These are phyloP conservation scores for Powellomyces hirtus DNA, from an alignment of 192 early-diverging fungal species.

Conservation along the genomic window DNA sequence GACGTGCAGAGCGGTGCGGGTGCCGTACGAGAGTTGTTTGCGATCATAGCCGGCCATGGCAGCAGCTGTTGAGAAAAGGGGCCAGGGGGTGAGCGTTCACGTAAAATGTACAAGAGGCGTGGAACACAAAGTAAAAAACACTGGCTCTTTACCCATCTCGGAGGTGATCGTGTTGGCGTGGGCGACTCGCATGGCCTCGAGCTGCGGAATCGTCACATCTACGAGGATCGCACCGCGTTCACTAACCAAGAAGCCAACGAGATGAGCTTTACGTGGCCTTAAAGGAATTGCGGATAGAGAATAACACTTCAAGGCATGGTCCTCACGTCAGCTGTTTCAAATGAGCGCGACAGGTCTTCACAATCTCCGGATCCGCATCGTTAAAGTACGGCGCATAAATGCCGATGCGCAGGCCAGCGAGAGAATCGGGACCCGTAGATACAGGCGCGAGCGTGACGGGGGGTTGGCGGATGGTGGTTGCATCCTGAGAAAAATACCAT, in stretches of 20 bases:
- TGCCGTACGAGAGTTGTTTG: slow-evolving; percentile 41
- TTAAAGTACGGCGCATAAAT: slow-evolving; percentile 50
- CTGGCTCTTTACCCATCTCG: slow-evolving; percentile 48
- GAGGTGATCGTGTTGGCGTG: slow-evolving; percentile 64
- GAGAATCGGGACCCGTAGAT: not conserved
- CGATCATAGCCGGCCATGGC: slow-evolving; percentile 14
- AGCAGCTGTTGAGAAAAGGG: not conserved
- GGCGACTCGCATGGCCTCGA: slow-evolving; percentile 53
- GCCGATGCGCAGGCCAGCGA: slow-evolving; percentile 59
- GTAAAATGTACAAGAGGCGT: not conserved
- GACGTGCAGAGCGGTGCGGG: slow-evolving; percentile 40
- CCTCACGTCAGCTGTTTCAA: slow-evolving; percentile 1
- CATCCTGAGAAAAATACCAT: too few species aligned
- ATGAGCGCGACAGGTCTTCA: slow-evolving; percentile 32
- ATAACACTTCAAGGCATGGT: too few species aligned
- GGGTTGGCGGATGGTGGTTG: slow-evolving; percentile 49
- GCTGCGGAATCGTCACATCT: slow-evolving; percentile 59
- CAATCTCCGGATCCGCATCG: slow-evolving; percentile 23
- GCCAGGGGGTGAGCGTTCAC: not conserved
- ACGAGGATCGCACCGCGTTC: slow-evolving; percentile 61
- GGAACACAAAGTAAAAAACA: not conserved
- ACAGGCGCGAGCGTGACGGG: slow-evolving; percentile 43
- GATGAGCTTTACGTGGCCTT: too few species aligned
- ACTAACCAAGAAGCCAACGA: too few species aligned
- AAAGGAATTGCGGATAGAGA: too few species aligned